Conservation (phyloP, 768 basidiomycete genomes). For the Sporobolomyces phaffii region DNA sequence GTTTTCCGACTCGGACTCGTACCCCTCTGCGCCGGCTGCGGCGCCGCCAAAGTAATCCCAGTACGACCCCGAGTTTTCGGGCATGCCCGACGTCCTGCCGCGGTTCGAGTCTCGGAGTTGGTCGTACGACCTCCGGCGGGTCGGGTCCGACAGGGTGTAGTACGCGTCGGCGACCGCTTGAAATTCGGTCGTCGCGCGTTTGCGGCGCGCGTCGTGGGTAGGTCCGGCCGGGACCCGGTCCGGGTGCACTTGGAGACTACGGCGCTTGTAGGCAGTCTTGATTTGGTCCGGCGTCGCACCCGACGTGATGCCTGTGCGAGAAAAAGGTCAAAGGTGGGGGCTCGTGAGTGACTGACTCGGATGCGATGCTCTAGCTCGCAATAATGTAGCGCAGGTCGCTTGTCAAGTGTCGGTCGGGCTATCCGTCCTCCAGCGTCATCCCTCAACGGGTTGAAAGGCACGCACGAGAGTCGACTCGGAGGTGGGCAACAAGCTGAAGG, state of each 20-base stretch:
- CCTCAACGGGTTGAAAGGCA: too few relatives aligned
- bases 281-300: conserved; percentile 25
- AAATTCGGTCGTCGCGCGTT: conserved; percentile 30
- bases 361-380: too few relatives aligned
- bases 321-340: background rate
- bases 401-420: too few relatives aligned
- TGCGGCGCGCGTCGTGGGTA: conserved; percentile 5
- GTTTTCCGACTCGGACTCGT: background rate
- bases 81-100: background rate
- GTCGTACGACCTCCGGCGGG: conserved; percentile 25
- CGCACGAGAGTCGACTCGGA: background rate
- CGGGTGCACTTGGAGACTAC: conserved; percentile 35
- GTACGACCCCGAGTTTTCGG: background rate
- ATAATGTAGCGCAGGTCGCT: too few relatives aligned
- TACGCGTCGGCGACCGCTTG: conserved; percentile 38
- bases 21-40: background rate
- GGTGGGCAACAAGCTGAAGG: background rate
- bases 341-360: background rate
- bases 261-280: conserved; percentile 39
- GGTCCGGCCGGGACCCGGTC: conserved; percentile 34
- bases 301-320: conserved; percentile 7
- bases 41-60: conserved; percentile 24
- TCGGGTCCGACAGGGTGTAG: conserved; percentile 22
- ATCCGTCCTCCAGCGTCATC: too few relatives aligned
- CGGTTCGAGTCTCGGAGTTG: conserved; percentile 7